phyloP scores from a whole-genome alignment of 768 basidiomycete genomes.

The Exsudoporus frostii region DNA sequence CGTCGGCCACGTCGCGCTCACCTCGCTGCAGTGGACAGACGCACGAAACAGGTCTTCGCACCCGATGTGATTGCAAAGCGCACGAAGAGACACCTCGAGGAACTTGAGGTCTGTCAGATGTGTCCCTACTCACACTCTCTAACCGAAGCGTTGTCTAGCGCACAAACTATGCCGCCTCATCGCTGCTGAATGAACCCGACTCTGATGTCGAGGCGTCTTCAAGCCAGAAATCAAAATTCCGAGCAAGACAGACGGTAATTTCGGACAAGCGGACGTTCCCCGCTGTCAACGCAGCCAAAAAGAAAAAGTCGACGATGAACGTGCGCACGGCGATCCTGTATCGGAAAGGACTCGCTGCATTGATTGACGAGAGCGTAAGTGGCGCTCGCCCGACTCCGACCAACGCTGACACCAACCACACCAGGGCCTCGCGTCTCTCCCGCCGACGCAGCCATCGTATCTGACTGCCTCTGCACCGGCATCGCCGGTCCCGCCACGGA shows the following conservation, averaged over 20 bases:
- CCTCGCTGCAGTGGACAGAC: slow-evolving; percentile 41
- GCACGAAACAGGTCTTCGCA: slow-evolving; percentile 43
- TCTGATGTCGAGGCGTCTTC: slow-evolving; percentile 25
- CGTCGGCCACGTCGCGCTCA: slow-evolving; percentile 10
- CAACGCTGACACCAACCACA: background rate
- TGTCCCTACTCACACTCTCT: background rate
- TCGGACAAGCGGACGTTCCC: slow-evolving; percentile 66
- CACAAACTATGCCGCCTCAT: slow-evolving; percentile 68
- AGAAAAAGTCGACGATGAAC: slow-evolving; percentile 80
- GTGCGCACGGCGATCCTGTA: slow-evolving; percentile 79
- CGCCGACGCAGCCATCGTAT: slow-evolving; percentile 60
- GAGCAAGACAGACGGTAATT: slow-evolving; percentile 67
- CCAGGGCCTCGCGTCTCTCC: slow-evolving; percentile 58
- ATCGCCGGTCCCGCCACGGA: slow-evolving; percentile 60
- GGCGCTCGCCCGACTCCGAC: background rate
- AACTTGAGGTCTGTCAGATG: slow-evolving; percentile 62
- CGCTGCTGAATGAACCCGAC: slow-evolving; percentile 31
- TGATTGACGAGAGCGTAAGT: slow-evolving; percentile 80
- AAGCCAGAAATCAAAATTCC: slow-evolving; percentile 46
- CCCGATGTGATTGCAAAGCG: slow-evolving; percentile 73
- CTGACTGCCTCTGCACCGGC: slow-evolving; percentile 63
- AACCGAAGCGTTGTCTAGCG: slow-evolving; percentile 41
- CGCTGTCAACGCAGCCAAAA: slow-evolving; percentile 32
- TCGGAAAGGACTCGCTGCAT: slow-evolving; percentile 69
- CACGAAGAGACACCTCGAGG: slow-evolving; percentile 73